Conservation (phyloP, 768 basidiomycete genomes). For the Lentinula lateritia region DNA sequence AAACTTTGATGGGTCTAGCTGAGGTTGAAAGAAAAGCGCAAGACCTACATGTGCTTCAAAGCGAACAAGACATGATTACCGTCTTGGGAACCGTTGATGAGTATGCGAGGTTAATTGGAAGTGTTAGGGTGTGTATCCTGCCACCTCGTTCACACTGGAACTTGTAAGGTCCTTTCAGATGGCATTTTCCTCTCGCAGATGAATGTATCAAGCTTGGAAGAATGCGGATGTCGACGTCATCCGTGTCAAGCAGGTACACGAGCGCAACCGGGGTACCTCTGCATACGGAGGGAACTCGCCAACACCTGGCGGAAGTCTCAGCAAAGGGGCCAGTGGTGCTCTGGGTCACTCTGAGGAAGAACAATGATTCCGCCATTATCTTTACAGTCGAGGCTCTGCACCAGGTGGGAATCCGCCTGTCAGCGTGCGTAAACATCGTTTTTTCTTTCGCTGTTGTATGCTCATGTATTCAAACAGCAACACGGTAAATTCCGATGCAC, state of each 20-base stretch:
- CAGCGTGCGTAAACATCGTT: constrained; percentile 41
- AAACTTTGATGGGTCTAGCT: constrained; percentile 63
- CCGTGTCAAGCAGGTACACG: constrained; percentile 71
- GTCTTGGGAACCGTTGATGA: constrained; percentile 87
- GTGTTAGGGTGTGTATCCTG: constrained; percentile 55
- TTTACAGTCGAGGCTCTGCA: constrained; percentile 85
- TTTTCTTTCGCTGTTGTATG: constrained; percentile 8
- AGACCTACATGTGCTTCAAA: constrained; percentile 68
- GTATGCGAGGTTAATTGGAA: constrained; percentile 86
- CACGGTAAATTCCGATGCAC: constrained; percentile 96
- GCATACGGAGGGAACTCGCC: constrained; percentile 67
- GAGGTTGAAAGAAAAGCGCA: constrained; percentile 71
- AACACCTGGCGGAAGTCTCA: constrained; percentile 36
- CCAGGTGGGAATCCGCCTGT: constrained; percentile 72
- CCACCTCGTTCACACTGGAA: background rate
- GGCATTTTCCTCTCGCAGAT: constrained; percentile 84
- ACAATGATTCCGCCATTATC: constrained; percentile 88
- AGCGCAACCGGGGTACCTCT: constrained; percentile 52
- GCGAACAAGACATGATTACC: constrained; percentile 77
- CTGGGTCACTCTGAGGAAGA: constrained; percentile 75
- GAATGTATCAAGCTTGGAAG: constrained; percentile 79
- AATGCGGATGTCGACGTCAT: constrained; percentile 68
- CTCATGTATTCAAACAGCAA: constrained; percentile 45
- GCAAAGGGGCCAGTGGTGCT: constrained; percentile 1
- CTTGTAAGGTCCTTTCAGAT: constrained; percentile 37